Base-by-base conservation (phyloP, 2,329 filamentous ascomycete genomes). In the Sclerotinia trifoliorum region DNA sequence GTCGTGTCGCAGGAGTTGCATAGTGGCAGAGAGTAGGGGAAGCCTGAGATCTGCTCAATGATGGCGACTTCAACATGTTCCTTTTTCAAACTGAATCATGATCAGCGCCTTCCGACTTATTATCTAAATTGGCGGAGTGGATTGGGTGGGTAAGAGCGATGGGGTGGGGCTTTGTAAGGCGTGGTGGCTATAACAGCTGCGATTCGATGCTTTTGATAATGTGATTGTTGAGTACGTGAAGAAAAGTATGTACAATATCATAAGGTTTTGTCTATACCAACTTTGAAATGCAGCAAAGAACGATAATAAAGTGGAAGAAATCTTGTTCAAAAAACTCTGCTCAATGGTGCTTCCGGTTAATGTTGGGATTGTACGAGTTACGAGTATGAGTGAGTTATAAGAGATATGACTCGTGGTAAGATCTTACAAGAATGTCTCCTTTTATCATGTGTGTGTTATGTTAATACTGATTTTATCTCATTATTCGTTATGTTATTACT, bases 61-160 rank as follows among this genome's bases (percentile, higher is more conserved):
- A 69, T 51, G 73, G 69, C 52, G 75, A 69, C 70, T 74, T 76
- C 71, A 77, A 71, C 75, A 77, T 77, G 68, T 67, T 76, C 72
- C 70, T 68, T 67, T 65, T 32, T 19, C 35, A 67, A 57, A 49
- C 62, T 67, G 63, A 69, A 54, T 70, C 73, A 75, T 75, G 65
- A 55, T 73, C 61, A 61, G 65, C 60, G 11, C 49, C 56, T 64
- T 67, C n/a, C 57, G 44, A 51, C 32, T 44, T 42, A 48, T 57
- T 44, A 39, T 52, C 42, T 52, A 52, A 56, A 42, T 55, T 62
- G 58, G 63, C 55, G 61, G 63, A 54, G 66, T 65, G 52, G 66
- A 69, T 63, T 65, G 55, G 17, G 51, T 42, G 52, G 68, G 69
- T 69, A 44, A 62, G 52, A 56, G 26, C 55, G 32, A 63, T 24